Conservation (phyloP, 805 yeast genomes). For the Wickerhamiella siamensis region DNA sequence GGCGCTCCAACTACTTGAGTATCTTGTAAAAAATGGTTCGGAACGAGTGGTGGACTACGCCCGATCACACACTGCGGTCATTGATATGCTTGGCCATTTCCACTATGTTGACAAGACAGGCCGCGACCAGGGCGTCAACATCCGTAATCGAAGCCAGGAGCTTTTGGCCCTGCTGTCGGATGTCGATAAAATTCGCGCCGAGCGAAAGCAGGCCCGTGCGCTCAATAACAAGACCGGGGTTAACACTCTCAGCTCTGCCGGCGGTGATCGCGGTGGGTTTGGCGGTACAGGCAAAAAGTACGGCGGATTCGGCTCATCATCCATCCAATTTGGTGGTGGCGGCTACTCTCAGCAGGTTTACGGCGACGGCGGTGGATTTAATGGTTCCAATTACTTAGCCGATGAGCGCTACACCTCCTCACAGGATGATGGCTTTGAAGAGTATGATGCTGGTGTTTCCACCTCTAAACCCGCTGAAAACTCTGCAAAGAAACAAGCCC, state of each 20-base stretch:
- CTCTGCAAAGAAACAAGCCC: slow-evolving; percentile 8
- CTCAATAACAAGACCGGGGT: slow-evolving; percentile 55
- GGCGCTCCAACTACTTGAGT: slow-evolving; percentile 81
- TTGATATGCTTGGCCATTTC: slow-evolving; percentile 81
- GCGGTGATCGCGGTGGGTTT: slow-evolving; percentile 8
- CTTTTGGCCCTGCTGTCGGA: slow-evolving; percentile 58
- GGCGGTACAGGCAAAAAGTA: slow-evolving; percentile 24
- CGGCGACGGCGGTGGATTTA: slow-evolving; percentile 31
- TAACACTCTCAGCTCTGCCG: slow-evolving; percentile 28
- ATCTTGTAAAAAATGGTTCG: slow-evolving; percentile 78
- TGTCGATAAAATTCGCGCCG: slow-evolving; percentile 61
- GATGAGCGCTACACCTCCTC: slow-evolving; percentile 14
- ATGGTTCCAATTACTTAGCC: slow-evolving; percentile 24
- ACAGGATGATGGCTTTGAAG: slow-evolving; percentile 29
- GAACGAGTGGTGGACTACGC: slow-evolving; percentile 94
- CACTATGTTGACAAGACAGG: slow-evolving; percentile 91
- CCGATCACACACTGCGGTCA: slow-evolving; percentile 62
- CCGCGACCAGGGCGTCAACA: slow-evolving; percentile 90
- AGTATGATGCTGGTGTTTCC: slow-evolving; percentile 20
- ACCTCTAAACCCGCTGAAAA: background rate
- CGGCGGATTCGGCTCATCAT: slow-evolving; percentile 24
- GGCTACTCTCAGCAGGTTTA: slow-evolving; percentile 26
- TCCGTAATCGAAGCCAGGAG: slow-evolving; percentile 77
- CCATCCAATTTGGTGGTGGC: slow-evolving; percentile 21
- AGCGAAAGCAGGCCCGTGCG: slow-evolving; percentile 80